Percentiles rank a stretch among this genome's conserved stretches.
These are phyloP conservation scores for Euptelea pleiosperma DNA, from an alignment of 164 flowering plant genomes.

Conservation along the genomic window DNA sequence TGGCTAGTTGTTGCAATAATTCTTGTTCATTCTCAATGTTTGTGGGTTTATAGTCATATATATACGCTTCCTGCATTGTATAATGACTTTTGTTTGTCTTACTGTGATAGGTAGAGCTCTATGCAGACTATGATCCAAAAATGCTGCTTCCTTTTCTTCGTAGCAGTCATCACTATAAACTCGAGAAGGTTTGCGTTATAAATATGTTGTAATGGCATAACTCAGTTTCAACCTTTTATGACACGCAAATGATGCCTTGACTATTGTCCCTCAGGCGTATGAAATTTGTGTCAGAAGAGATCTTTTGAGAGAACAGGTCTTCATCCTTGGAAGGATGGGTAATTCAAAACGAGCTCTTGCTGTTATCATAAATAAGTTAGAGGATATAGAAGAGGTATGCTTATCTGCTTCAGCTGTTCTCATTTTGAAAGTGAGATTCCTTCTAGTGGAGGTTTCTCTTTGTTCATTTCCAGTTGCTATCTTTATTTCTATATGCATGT, in stretches of 20 bases:
- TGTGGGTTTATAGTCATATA: too few species aligned
- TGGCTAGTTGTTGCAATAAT: too few species aligned
- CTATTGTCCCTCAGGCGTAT: constrained; percentile 63
- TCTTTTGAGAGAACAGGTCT: constrained; percentile 86
- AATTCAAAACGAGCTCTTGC: constrained; percentile 82
- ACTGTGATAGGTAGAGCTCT: constrained; percentile 80
- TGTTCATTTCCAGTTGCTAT: not conserved
- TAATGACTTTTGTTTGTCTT: not conserved
- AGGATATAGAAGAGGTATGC: constrained; percentile 89
- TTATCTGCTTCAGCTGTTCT: not conserved
- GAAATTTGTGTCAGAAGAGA: constrained; percentile 68
- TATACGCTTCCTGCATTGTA: too few species aligned
- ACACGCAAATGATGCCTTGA: not conserved
- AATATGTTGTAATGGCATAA: not conserved
- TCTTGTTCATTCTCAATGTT: too few species aligned
- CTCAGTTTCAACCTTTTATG: not conserved
- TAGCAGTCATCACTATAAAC: constrained; percentile 90
- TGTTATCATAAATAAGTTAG: constrained; percentile 79
- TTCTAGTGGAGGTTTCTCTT: not conserved
- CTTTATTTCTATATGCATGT: not conserved
- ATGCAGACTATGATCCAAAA: constrained; percentile 82
- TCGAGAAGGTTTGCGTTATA: constrained; percentile 71
- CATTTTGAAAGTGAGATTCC: not conserved
- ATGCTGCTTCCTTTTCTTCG: constrained; percentile 95
- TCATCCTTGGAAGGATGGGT: constrained; percentile 98